Evolutionary conservation across 306 rosid genomes (phyloP), one percentile per base, ranked within the genome.

Genomic region (Mucuna pruriens): DNA sequence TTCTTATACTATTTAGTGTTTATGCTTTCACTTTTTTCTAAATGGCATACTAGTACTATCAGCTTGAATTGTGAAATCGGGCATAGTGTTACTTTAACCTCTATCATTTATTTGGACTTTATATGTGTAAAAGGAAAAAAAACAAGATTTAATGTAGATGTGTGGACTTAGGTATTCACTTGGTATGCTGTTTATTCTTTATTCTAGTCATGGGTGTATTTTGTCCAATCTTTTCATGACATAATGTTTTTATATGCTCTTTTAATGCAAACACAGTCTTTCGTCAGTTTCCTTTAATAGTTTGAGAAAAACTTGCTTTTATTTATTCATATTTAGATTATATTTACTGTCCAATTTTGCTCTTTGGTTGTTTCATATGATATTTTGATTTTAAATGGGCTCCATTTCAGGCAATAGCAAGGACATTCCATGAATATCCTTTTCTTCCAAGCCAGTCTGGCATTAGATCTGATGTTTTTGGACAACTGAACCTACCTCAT

Each of bases 381-480:
- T 40, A 61, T 77, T 69, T 74, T 86, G 78, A 89, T 82, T 81
- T 79, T 49, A 78, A 72, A 34, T 75, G 81, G 69, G 70, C 71
- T 89, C 69, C 31, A 58, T 87, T 86, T 81, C 94, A 96, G 99
- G 94, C 85, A 75, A 46, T 88, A 36, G 19, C 89, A 46, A 96
- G 97, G 85, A 82, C 86, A 65, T 83, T 90, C 63, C 94, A 86
- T 34, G 97, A 96, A 70, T 92, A 90, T 84, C 78, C 91, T 33
- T 96, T 89, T 88, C 89, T 90, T 84, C 97, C 89, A 42, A 95
- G 84, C 71, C 89, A 82, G 67, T 9, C 97, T 54, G 75, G 77
- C 86, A 49, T 84, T 82, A 87, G 91, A 77, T 68, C 90, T 75
- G 94, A 95, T 79, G 83, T 83, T 7, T 93, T 88, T 82, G 97